Evolutionary conservation across 768 basidiomycete species (phyloP), one percentile per base, ranked within the genome.

Genomic region (Austroboletus eburneus): DNA sequence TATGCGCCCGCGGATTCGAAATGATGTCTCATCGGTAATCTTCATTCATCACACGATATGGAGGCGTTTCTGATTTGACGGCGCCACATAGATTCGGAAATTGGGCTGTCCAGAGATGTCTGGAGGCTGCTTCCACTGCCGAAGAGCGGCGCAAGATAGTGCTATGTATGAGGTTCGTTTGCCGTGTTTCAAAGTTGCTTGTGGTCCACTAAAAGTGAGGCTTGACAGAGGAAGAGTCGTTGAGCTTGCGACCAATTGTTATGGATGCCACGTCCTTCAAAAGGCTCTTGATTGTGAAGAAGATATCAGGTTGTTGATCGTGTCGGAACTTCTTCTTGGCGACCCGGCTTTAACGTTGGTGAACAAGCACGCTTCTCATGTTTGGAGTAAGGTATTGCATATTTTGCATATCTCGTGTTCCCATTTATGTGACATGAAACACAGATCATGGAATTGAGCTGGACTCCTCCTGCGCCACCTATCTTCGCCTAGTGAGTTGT

Each of bases 221-320:
- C 34, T 16, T 29, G 16, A n/a, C 48, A 91, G 89, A 42, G 85
- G 88, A 6, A 82, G 85, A 21, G 80, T 92, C 43, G 90, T 91
- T 12, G 89, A 92, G 23, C 78, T 92, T 29, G 87, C 90, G 0
- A 90, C 84, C 12, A 91, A 91, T 52, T 91, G 89, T 58, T 91
- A 91, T 55, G 90, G 89, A 4, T 91, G 89, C 39, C 89, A 92
- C 57, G 89, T 91, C 30, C 74, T 92, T 2, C 89, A 92, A 61
- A 91, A 92, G 64, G 90, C 89, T 17, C 78, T 91, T 27, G 90
- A 92, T 58, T 92, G 90, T 58, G 90, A 92, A 55, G 90, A 92
- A 65, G 90, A 91, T 46, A 82, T 91, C 35, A 76, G 88, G 29
- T 67, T 91, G 27, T 65, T 89, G 47, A 89, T 92, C 48, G 90